Conservation (phyloP, 441 rosid species). For the Aquilaria agallochum region DNA sequence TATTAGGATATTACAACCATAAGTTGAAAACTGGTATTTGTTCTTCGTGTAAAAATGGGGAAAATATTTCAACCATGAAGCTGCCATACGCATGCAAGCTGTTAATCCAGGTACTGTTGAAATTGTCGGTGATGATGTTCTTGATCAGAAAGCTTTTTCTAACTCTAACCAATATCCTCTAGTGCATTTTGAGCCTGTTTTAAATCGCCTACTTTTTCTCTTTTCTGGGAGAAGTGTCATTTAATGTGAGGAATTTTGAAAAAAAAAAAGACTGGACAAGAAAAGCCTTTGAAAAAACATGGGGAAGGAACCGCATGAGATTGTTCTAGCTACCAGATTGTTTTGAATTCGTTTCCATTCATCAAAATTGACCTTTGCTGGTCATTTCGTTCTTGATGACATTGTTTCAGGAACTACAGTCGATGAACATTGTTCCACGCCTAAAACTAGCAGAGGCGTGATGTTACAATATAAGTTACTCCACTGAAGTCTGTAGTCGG, state of each 20-base stretch:
- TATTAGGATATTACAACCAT: conserved; percentile 83
- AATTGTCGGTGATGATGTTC: no score
- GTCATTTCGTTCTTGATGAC: neutral
- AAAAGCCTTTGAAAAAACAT: neutral
- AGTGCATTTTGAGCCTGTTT: no score
- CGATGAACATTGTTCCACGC: conserved; percentile 85
- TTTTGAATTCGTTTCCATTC: no score
- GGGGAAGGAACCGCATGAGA: no score
- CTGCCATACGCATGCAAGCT: conserved; percentile 98
- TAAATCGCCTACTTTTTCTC: no score
- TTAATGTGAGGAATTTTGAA: no score
- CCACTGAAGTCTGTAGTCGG: no score
- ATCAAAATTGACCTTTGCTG: neutral
- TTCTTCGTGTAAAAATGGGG: conserved; percentile 81
- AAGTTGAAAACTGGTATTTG: conserved; percentile 78
- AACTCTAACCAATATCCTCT: no score
- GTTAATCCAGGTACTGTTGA: conserved; percentile 58
- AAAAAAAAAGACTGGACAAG: neutral
- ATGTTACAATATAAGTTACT: conserved; percentile 1
- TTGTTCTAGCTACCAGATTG: no score
- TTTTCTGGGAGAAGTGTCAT: no score
- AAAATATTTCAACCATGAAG: conserved; percentile 75
- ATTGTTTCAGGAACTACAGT: conserved; percentile 68
- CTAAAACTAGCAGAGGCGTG: conserved; percentile 55
- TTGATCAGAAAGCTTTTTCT: no score